These are phyloP conservation scores for Diplogelasinospora grovesii DNA, from an alignment of 495 filamentous ascomycete species.

Conservation along the genomic window DNA sequence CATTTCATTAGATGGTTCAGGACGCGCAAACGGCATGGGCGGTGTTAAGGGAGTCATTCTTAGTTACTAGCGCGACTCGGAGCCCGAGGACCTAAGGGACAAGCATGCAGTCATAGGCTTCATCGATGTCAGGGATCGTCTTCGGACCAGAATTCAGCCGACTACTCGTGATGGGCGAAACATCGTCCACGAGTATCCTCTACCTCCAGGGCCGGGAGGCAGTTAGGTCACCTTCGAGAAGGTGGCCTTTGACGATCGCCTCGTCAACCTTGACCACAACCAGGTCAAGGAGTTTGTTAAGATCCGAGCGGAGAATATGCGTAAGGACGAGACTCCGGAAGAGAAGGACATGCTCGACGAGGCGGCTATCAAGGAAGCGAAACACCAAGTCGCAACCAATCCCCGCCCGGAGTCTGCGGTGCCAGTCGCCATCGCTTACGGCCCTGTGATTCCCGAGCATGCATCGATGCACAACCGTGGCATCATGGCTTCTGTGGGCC, in stretches of 20 bases:
- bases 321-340: conserved; percentile 22
- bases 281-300: conserved; percentile 51
- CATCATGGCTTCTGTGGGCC: too few relatives aligned
- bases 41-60: conserved; percentile 39
- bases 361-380: conserved; percentile 34
- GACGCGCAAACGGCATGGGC: conserved; percentile 20
- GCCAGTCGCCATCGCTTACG: conserved; percentile 35
- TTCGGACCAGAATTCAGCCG: conserved; percentile 44
- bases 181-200: conserved; percentile 32
- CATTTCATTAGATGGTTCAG: too few relatives aligned
- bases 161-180: conserved; percentile 30
- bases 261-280: conserved; percentile 39
- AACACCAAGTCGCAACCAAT: conserved; percentile 24
- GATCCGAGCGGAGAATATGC: conserved; percentile 31
- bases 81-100: conserved; percentile 29
- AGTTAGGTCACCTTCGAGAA: conserved; percentile 51
- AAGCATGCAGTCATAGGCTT: conserved; percentile 49
- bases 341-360: conserved; percentile 14
- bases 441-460: conserved; percentile 33
- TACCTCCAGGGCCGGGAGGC: conserved; percentile 46
- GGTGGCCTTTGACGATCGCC: conserved; percentile 43
- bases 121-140: conserved; percentile 46
- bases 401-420: conserved; percentile 30
- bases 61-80: conserved; percentile 48
- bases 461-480: conserved; percentile 21